Conservation (phyloP, 2,329 filamentous ascomycete species). For the Sporothrix schenckii region DNA sequence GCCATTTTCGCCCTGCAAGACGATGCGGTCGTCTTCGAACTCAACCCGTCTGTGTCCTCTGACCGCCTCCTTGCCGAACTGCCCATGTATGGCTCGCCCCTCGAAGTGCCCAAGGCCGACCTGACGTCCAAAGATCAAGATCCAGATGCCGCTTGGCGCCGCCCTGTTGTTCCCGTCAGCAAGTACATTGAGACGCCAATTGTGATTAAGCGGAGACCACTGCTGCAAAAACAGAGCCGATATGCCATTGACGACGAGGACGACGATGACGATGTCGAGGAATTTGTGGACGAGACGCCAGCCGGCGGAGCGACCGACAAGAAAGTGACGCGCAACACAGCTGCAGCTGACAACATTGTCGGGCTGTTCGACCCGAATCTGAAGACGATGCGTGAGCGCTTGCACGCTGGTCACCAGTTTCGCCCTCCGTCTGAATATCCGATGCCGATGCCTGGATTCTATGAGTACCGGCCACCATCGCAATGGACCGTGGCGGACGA, state of each 20-base stretch:
- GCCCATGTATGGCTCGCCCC: conserved; percentile 72
- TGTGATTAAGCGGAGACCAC: conserved; percentile 65
- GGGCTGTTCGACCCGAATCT: conserved; percentile 89
- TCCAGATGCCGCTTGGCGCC: conserved; percentile 72
- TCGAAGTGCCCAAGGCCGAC: conserved; percentile 62
- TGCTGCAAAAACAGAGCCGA: conserved; percentile 76
- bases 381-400: conserved; percentile 82
- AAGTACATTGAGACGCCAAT: conserved; percentile 85
- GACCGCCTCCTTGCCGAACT: conserved; percentile 79
- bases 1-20: conserved; percentile 81
- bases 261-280: conserved; percentile 47
- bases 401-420: conserved; percentile 91
- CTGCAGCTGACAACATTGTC: conserved; percentile 49
- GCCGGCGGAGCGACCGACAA: not conserved
- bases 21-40: conserved; percentile 78
- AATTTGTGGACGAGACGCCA: conserved; percentile 42
- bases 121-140: conserved; percentile 61
- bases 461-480: conserved; percentile 81
- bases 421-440: conserved; percentile 85
- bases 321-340: not conserved
- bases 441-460: conserved; percentile 90
- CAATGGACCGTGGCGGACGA: conserved; percentile 92
- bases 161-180: conserved; percentile 78
- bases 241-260: conserved; percentile 76
- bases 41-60: conserved; percentile 72